Conservation (phyloP, 257 asterid genomes). For the Primulina eburnea region DNA sequence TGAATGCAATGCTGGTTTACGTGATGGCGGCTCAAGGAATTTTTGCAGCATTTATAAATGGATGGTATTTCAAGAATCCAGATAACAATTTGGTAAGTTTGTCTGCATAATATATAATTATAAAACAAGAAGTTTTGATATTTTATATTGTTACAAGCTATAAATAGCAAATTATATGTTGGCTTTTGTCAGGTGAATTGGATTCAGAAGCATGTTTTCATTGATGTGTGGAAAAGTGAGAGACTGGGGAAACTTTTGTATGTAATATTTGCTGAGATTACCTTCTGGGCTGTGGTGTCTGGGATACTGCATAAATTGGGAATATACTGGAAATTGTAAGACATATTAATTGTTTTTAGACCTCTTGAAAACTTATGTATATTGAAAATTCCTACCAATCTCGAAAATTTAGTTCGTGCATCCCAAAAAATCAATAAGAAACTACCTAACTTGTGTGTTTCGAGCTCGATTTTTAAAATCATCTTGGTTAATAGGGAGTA, state of each 20-base stretch:
- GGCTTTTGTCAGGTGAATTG: constrained; percentile 60
- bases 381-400: not conserved
- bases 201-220: constrained; percentile 69
- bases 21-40: constrained; percentile 88
- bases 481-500: no score
- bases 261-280: constrained; percentile 82
- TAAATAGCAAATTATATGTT: no score
- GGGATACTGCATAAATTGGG: constrained; percentile 67
- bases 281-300: constrained; percentile 74
- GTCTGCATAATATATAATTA: not conserved
- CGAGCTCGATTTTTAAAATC: not conserved
- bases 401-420: not conserved
- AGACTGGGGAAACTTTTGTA: constrained; percentile 66
- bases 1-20: constrained; percentile 93
- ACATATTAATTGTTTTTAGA: not conserved
- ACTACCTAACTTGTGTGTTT: not conserved
- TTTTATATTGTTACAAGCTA: not conserved
- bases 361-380: not conserved
- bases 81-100: constrained; percentile 58
- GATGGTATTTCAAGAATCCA: constrained; percentile 63
- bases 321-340: constrained; percentile 72
- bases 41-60: constrained; percentile 69
- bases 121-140: not conserved
- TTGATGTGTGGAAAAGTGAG: constrained; percentile 72
- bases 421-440: not conserved